A percentile compares a stretch with the other conserved stretches of the same genome.
Conservation (phyloP, 345 rosid genomes). For the Syzygium grande region DNA sequence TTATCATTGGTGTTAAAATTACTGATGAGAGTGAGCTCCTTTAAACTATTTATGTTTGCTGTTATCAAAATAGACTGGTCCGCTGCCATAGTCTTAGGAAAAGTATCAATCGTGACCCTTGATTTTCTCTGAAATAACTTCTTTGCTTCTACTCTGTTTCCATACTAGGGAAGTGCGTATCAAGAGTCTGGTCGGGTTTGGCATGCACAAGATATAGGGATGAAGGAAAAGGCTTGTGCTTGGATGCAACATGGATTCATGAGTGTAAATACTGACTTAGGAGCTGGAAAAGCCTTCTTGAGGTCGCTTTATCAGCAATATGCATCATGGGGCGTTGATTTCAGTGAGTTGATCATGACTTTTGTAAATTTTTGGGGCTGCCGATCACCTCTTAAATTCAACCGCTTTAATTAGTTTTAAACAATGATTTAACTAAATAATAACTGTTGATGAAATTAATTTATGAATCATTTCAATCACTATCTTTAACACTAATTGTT, state of each 20-base stretch:
- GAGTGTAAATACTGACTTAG: constrained; percentile 66
- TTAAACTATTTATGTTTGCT: background rate
- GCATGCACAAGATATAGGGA: constrained; percentile 75
- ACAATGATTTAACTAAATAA: background rate
- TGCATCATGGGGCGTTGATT: constrained; percentile 94
- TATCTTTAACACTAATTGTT: background rate
- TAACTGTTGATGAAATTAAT: background rate
- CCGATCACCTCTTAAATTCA: background rate
- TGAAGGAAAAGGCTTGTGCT: constrained; percentile 75
- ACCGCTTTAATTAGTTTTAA: background rate
- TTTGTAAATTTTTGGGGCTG: background rate
- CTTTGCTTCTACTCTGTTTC: constrained; percentile 2
- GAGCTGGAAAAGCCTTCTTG: constrained; percentile 84
- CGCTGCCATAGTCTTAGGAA: background rate
- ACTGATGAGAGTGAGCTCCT: background rate
- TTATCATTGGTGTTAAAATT: background rate
- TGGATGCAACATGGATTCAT: constrained; percentile 94
- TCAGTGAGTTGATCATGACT: constrained; percentile 35
- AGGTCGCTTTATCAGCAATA: constrained; percentile 76
- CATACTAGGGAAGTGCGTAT: constrained; percentile 54
- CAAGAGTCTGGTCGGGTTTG: constrained; percentile 47
- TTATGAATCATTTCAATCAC: background rate
- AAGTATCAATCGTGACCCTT: background rate
- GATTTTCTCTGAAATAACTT: background rate
- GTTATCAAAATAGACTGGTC: background rate